phyloP scores from a whole-genome alignment of 129 eudicot genomes.

The Scalesia atractyloides region DNA sequence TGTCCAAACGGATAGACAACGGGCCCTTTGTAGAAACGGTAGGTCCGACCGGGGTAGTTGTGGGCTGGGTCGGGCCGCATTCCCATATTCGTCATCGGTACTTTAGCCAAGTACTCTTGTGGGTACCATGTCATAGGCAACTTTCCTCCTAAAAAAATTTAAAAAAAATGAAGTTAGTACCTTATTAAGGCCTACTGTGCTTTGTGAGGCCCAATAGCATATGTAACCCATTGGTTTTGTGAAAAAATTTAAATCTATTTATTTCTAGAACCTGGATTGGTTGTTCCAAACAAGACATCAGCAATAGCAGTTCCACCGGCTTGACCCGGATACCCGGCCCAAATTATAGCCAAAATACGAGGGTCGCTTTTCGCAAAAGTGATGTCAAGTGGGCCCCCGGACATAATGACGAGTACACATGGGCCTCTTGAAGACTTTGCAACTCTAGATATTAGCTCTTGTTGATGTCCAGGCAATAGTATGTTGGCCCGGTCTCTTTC shows the following conservation, averaged over 20 bases:
- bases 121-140: conserved; percentile 98
- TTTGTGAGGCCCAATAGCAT: neutral
- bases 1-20: conserved; percentile 77
- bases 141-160: conserved; percentile 66
- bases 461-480: conserved; percentile 85
- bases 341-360: conserved; percentile 55
- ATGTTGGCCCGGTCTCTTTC: conserved; percentile 55
- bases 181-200: neutral
- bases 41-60: conserved; percentile 94
- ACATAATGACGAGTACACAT: conserved; percentile 68
- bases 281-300: conserved; percentile 71
- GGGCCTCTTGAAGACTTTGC: conserved; percentile 86
- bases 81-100: conserved; percentile 85
- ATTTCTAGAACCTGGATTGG: conserved; percentile 66
- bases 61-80: conserved; percentile 75
- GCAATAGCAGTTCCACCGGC: conserved; percentile 92
- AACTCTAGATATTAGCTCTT: conserved; percentile 73
- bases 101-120: conserved; percentile 63
- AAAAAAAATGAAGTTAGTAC: neutral
- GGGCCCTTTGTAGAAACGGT: conserved; percentile 90
- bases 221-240: neutral
- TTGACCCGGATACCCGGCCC: conserved; percentile 99
- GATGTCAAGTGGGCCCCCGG: conserved; percentile 84
- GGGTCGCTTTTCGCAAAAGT: conserved; percentile 72
- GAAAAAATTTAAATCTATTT: neutral